A percentile compares a stretch with the other conserved stretches of the same genome.
Conservation (phyloP, 352 stramenopile genomes). For the Phytophthora citrophthora region DNA sequence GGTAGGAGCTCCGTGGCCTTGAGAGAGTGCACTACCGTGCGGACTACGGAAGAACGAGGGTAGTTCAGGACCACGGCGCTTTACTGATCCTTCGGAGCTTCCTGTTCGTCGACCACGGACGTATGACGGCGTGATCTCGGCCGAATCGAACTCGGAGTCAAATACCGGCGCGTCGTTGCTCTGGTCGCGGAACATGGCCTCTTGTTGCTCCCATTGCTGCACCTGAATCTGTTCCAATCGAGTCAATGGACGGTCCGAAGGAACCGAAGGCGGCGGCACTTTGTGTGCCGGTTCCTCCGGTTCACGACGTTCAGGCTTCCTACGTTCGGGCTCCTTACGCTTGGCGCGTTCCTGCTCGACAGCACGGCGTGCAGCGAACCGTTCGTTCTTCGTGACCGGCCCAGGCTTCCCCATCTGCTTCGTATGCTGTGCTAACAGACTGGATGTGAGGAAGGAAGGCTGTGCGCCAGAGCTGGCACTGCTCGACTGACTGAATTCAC, state of each 20-base stretch:
- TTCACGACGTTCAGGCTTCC: not conserved
- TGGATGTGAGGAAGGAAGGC: slow-evolving; percentile 49
- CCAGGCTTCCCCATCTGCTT: slow-evolving; percentile 52
- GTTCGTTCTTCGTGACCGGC: slow-evolving; percentile 39
- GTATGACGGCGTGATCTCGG: slow-evolving; percentile 15
- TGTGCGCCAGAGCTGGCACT: slow-evolving; percentile 15
- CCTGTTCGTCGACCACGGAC: slow-evolving; percentile 11
- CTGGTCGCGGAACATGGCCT: slow-evolving; percentile 31
- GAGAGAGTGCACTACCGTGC: slow-evolving; percentile 14
- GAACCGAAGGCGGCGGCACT: slow-evolving; percentile 1
- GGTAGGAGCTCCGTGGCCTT: slow-evolving; percentile 9
- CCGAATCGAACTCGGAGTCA: slow-evolving; percentile 21
- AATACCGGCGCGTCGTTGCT: not conserved
- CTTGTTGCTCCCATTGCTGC: slow-evolving; percentile 34
- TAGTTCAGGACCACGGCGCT: slow-evolving; percentile 12
- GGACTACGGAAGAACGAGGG: slow-evolving; percentile 34
- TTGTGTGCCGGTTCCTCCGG: slow-evolving; percentile 2
- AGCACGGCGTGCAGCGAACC: slow-evolving; percentile 7
- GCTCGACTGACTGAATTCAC: slow-evolving; percentile 42
- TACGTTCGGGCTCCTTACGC: slow-evolving; percentile 6
- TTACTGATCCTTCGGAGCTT: slow-evolving; percentile 20
- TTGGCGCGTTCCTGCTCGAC: slow-evolving; percentile 17
- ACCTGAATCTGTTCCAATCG: slow-evolving; percentile 38
- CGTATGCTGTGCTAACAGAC: slow-evolving; percentile 57
- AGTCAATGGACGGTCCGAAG: slow-evolving; percentile 33